Evolutionary conservation across 148 eudicot species (phyloP).

Genomic region (Simmondsia chinensis): DNA sequence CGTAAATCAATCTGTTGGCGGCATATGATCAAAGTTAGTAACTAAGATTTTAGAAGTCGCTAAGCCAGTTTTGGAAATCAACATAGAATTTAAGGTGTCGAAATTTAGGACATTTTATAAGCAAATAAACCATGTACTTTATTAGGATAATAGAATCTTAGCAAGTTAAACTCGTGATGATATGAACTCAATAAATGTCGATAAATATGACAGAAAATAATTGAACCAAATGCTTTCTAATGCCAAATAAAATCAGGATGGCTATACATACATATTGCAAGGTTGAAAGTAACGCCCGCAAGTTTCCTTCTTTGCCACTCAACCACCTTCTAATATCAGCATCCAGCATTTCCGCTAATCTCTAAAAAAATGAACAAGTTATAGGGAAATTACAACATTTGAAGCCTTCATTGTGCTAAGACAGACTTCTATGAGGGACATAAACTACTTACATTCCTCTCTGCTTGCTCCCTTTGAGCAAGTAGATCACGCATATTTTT

Average conservation of each 20-base stretch:
- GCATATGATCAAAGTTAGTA: too few relatives aligned
- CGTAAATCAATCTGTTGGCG: too few relatives aligned
- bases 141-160: too few relatives aligned
- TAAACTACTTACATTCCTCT: constrained; percentile 56
- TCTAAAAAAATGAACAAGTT: constrained; percentile 36
- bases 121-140: too few relatives aligned
- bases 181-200: too few relatives aligned
- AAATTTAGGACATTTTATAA: too few relatives aligned
- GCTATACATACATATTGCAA: constrained; percentile 75
- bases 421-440: constrained; percentile 1
- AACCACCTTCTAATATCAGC: constrained; percentile 98
- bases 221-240: too few relatives aligned
- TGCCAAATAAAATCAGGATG: neutral
- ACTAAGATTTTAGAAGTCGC: too few relatives aligned
- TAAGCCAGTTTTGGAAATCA: too few relatives aligned
- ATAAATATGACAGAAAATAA: too few relatives aligned
- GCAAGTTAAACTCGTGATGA: too few relatives aligned
- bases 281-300: constrained; percentile 93
- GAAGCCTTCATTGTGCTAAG: neutral
- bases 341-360: constrained; percentile 84
- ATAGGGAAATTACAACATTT: neutral
- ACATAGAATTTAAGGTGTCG: too few relatives aligned
- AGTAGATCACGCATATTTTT: constrained; percentile 85
- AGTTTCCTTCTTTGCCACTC: constrained; percentile 89
- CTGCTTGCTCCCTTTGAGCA: constrained; percentile 83